Evolutionary conservation across 805 yeast genomes (phyloP), one percentile per base, ranked within the genome.

Genomic region (Isabelozyma pseudorhagii): DNA sequence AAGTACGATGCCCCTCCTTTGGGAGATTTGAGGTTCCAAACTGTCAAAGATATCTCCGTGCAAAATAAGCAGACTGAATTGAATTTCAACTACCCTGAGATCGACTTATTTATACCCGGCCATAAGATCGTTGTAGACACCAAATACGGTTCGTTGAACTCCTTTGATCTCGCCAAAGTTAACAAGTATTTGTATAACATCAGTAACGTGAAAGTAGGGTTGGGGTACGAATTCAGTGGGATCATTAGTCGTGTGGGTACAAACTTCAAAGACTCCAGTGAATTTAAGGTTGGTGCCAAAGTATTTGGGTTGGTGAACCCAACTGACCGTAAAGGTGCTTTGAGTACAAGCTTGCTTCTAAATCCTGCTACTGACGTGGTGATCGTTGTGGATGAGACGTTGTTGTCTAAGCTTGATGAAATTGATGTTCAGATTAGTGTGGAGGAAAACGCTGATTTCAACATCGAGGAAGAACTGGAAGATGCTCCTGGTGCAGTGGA

Each of bases 151-250:
- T 80, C 86, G 1, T 67, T 88, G 38, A 85, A 84, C 57, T 87
- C 93, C 2, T 72, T 80, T 45, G 96, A 87, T 59, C 59, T 84
- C 55, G 76, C 83, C 50, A 79, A 85, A 46, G 72, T 80, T 59
- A 80, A 82, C 58, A 77, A 81, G 39, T 83, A 82, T 57, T 61
- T 74, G 14, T 64, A 74, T 25, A 80, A 82, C 52, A 64, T 81
- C 46, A 77, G 80, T 38, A 79, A 81, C 40, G 80, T 77, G 50
- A 77, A 82, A 54, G 60, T 74, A 8, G 91, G 92, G 7, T 63
- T 85, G 28, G 94, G 94, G 1, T 79, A 86, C 56, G 92, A 85
- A 54, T 87, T 79, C 62, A 69, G 82, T 21, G 96, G 96, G 18
- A 67, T 68, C 4, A 69, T 87, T 28, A 71, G 73, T 4, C 75